Evolutionary conservation across 306 rosid genomes (phyloP).

Genomic region (Rosa lucieae): DNA sequence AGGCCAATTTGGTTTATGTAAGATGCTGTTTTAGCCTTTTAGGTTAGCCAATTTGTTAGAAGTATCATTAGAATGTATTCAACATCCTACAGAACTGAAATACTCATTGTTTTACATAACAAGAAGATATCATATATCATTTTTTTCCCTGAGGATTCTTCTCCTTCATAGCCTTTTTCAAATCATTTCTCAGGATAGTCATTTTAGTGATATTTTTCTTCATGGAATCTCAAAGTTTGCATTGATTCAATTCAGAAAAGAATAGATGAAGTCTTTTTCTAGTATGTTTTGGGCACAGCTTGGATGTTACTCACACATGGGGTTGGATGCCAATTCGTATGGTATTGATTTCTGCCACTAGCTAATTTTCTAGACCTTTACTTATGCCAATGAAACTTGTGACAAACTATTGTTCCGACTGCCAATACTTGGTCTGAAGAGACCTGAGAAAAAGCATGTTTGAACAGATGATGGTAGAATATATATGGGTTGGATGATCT

Average conservation of each 20-base stretch:
- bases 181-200: neutral
- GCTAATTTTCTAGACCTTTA: neutral
- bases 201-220: neutral
- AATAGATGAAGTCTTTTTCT: neutral
- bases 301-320: neutral
- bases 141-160: neutral
- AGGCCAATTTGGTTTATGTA: slow-evolving; percentile 1
- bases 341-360: neutral
- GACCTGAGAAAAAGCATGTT: neutral
- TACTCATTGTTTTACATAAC: neutral
- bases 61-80: neutral
- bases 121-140: neutral
- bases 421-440: neutral
- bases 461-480: neutral
- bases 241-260: neutral
- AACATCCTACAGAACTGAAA: neutral
- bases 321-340: neutral
- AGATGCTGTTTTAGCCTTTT: neutral
- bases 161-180: neutral
- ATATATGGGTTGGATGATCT: neutral
- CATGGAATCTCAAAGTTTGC: neutral
- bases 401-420: neutral
- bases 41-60: slow-evolving; percentile 7
- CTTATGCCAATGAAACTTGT: neutral
- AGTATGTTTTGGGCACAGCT: neutral